Percentiles rank a stretch among this genome's conserved stretches.
These are phyloP conservation scores for Entonaema liquescens DNA, from an alignment of 495 filamentous ascomycete species.

Conservation along the genomic window DNA sequence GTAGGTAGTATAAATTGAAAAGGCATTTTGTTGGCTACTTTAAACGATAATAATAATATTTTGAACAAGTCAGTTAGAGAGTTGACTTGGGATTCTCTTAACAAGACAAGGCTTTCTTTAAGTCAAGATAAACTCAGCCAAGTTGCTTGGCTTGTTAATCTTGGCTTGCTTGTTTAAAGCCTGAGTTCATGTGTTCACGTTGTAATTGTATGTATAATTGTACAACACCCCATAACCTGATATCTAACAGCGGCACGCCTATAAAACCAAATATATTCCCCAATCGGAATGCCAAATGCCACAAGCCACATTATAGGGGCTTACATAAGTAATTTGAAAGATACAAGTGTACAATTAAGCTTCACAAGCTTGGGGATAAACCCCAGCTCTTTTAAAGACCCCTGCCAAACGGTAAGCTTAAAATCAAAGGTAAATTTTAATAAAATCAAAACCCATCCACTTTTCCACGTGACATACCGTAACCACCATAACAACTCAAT, in stretches of 20 bases:
- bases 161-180: slow-evolving; percentile 11
- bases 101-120: not conserved
- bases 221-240: not conserved
- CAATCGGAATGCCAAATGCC: not conserved
- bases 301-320: not conserved
- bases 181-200: not conserved
- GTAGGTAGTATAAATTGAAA: slow-evolving; percentile 85
- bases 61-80: not conserved
- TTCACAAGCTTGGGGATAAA: too few relatives aligned
- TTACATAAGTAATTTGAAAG: too few relatives aligned
- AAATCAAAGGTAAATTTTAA: too few relatives aligned
- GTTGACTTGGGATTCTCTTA: not conserved
- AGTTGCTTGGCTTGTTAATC: slow-evolving; percentile 24
- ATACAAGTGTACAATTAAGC: too few relatives aligned
- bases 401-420: too few relatives aligned
- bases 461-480: too few relatives aligned
- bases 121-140: slow-evolving; percentile 10
- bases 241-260: not conserved
- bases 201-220: slow-evolving; percentile 2
- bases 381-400: too few relatives aligned
- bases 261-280: not conserved
- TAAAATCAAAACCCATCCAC: too few relatives aligned
- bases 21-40: slow-evolving; percentile 68
- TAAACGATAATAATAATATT: not conserved
- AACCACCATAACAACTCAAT: too few relatives aligned